Evolutionary conservation across 2,329 filamentous ascomycete genomes (phyloP).

Genomic region (Cladosporium sphaerospermum): DNA sequence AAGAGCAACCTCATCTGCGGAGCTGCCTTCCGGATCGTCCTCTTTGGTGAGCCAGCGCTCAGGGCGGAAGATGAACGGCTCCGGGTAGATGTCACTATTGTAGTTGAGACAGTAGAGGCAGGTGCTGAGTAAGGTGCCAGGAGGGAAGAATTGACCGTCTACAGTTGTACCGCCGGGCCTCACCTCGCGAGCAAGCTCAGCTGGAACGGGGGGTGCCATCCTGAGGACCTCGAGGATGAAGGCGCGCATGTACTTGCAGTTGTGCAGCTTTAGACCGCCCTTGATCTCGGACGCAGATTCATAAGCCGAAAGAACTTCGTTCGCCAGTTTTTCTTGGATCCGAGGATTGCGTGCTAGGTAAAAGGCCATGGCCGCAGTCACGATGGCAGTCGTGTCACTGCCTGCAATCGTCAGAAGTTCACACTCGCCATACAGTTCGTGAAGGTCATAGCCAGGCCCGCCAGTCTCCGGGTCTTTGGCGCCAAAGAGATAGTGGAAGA

Average conservation of each 20-base stretch:
- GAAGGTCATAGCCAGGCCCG: slow-evolving; percentile 13
- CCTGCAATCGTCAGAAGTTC: slow-evolving; percentile 20
- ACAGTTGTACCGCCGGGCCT: slow-evolving; percentile 23
- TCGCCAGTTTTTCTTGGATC: slow-evolving; percentile 22
- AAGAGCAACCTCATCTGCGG: slow-evolving; percentile 10
- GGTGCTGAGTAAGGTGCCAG: slow-evolving; percentile 24
- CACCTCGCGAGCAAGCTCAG: slow-evolving; percentile 27
- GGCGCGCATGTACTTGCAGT: slow-evolving; percentile 36
- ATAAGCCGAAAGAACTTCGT: slow-evolving; percentile 30
- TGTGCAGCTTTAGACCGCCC: slow-evolving; percentile 25
- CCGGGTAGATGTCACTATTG: slow-evolving; percentile 25
- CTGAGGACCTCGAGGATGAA: slow-evolving; percentile 42
- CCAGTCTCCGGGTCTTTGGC: slow-evolving; percentile 21
- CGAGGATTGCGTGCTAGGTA: slow-evolving; percentile 26
- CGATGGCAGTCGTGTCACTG: slow-evolving; percentile 26
- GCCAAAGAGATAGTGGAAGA: slow-evolving; percentile 22
- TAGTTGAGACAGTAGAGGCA: slow-evolving; percentile 27
- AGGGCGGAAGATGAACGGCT: slow-evolving; percentile 26
- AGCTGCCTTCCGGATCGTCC: slow-evolving; percentile 4
- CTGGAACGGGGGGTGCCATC: slow-evolving; percentile 36
- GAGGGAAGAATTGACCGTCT: slow-evolving; percentile 26
- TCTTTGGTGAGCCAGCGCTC: slow-evolving; percentile 26
- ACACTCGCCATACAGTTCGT: slow-evolving; percentile 18
- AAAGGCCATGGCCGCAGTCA: slow-evolving; percentile 27
- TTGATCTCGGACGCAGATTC: slow-evolving; percentile 23